These are phyloP conservation scores for Rhododendron kiyosumense DNA, from an alignment of 148 eudicot genomes.

Conservation along the genomic window DNA sequence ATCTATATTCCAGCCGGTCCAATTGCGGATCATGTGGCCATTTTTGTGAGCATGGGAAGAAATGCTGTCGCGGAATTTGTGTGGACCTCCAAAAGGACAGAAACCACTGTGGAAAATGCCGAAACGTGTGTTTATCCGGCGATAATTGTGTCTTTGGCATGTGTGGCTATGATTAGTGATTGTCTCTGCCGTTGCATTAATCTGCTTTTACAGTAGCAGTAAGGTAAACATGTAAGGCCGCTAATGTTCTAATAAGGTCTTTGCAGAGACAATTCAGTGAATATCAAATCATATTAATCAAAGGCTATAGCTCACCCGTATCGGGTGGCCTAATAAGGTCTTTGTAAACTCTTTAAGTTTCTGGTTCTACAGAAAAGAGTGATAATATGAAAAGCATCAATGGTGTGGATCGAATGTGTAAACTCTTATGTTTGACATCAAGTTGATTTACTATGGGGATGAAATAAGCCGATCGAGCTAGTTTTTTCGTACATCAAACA, in stretches of 20 bases:
- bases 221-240: neutral
- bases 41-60: constrained; percentile 4
- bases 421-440: neutral
- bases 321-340: too few relatives aligned
- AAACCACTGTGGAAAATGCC: neutral
- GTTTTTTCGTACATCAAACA: neutral
- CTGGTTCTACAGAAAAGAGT: neutral
- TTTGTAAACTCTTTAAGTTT: neutral
- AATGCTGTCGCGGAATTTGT: neutral
- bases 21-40: neutral
- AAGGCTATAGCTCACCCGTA: too few relatives aligned
- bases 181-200: neutral
- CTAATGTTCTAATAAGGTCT: neutral
- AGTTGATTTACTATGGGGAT: neutral
- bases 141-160: neutral
- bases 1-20: neutral
- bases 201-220: neutral
- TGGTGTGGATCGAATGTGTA: neutral
- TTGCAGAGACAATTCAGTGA: too few relatives aligned
- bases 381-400: neutral
- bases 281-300: too few relatives aligned
- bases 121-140: neutral
- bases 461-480: neutral
- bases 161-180: constrained; percentile 4
- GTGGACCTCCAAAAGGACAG: constrained; percentile 2